Base-by-base conservation (phyloP, 768 basidiomycete species). In the Mycena venus region DNA sequence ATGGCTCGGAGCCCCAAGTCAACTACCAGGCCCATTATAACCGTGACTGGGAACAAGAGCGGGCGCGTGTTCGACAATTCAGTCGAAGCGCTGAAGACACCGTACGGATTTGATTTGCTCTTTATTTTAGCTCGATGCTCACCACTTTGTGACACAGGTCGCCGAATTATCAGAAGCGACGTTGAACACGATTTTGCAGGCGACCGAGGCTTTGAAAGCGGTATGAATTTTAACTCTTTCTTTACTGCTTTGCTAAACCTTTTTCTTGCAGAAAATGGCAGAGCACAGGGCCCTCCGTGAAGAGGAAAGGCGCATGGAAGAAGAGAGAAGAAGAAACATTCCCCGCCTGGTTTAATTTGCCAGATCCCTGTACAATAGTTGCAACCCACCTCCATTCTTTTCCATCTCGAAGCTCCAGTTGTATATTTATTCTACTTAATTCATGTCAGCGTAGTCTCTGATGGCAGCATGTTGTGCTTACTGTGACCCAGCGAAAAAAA, bases 31-130 rank as follows among this genome's bases (percentile, higher is more conserved):
- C 44, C 9, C n/a, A 29, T 23, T 63, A 63, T 49, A 31, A 49
- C 44, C 62, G 17, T 29, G 62, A 63, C 44, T 63, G n/a, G 79
- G 81, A n/a, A 82, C 83, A 65, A 81, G 89, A 29, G 76, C 82
- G 49, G 71, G 83, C 38, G 63, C 75, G 31, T 44, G 72, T 34
- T 36, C 23, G 70, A 21, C 38, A 73, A 42, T 74, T 77, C 60
- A 77, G 65, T 23, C 64, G 42, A 29, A 47, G 12, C 3, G 75
- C 75, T 31, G 72, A 69, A 53, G 75, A 77, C 21, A 59, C 72
- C 11, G 75, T 71, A 38, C 9, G 74, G 58, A 0, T 17, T 36
- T 25, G 6, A 29, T 38, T 12, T 25, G 27, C 3, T 68, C 7
- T 36, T 34, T 12, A 51, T 27, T 21, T 8, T 47, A 10, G 29